Conservation (phyloP, 2,329 filamentous ascomycete species). For the Dactylonectria macrodidyma region DNA sequence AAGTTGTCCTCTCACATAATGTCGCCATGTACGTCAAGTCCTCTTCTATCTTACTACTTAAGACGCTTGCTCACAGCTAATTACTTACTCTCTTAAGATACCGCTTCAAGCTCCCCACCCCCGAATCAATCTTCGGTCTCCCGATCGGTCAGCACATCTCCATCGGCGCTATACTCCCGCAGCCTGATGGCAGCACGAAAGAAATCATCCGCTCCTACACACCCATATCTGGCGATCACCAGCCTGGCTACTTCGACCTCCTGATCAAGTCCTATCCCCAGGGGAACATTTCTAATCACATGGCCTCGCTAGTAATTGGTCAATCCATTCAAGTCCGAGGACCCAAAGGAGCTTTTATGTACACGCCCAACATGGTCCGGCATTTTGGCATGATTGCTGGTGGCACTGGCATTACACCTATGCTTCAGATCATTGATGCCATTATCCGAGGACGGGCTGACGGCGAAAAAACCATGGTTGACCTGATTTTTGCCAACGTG, state of each 20-base stretch:
- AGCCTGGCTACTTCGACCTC: slow-evolving; percentile 93
- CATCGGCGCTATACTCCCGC: slow-evolving; percentile 82
- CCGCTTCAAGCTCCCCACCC: slow-evolving; percentile 87
- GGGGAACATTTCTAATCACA: slow-evolving; percentile 96
- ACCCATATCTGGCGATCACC: slow-evolving; percentile 89
- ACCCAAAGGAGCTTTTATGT: slow-evolving; percentile 98
- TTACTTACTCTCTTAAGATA: slow-evolving; percentile 66
- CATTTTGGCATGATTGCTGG: slow-evolving; percentile 99
- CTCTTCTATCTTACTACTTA: too few relatives aligned
- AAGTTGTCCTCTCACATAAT: too few relatives aligned
- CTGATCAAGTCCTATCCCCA: slow-evolving; percentile 98
- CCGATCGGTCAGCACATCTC: slow-evolving; percentile 99
- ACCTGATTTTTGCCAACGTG: slow-evolving; percentile 98
- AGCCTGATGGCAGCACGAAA: slow-evolving; percentile 80
- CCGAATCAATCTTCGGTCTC: slow-evolving; percentile 88
- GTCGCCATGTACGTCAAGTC: too few relatives aligned
- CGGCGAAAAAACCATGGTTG: slow-evolving; percentile 89
- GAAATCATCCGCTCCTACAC: slow-evolving; percentile 94
- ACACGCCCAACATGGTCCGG: slow-evolving; percentile 95
- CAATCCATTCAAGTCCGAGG: slow-evolving; percentile 92
- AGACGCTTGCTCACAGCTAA: slow-evolving; percentile 49
- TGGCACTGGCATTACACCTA: slow-evolving; percentile 97
- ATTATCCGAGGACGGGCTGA: slow-evolving; percentile 85
- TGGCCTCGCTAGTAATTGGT: slow-evolving; percentile 86
- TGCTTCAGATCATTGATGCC: slow-evolving; percentile 96